A percentile compares a stretch with the other conserved stretches of the same genome.
Evolutionary conservation across 352 stramenopile species (phyloP).

Genomic region (Pythium diclinum): DNA sequence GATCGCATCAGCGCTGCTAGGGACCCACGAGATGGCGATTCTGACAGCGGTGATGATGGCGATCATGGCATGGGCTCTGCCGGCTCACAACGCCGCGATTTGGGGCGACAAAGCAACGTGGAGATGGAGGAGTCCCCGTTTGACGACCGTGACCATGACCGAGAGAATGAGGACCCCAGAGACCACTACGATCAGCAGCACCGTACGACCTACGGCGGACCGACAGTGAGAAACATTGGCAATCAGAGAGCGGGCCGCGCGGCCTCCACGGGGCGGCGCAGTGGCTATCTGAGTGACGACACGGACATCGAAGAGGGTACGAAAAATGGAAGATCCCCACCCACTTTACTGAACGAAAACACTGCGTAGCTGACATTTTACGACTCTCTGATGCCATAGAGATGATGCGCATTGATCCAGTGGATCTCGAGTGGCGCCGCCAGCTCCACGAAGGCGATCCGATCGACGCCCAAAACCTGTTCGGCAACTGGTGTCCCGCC

Average conservation of each 20-base stretch:
- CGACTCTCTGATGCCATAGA: conserved; percentile 35
- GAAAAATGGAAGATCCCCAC: not conserved
- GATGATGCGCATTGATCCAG: conserved; percentile 78
- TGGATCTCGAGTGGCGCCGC: conserved; percentile 65
- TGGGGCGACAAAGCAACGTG: conserved; percentile 5
- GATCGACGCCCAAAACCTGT: conserved; percentile 76
- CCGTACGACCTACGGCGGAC: not conserved
- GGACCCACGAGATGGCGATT: conserved; percentile 18
- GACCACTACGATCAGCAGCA: not conserved
- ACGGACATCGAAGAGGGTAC: conserved; percentile 78
- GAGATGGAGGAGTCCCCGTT: conserved; percentile 19
- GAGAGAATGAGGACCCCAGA: conserved; percentile 7
- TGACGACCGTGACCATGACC: conserved; percentile 24
- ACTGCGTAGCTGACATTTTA: not conserved
- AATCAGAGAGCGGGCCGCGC: not conserved
- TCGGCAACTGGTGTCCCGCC: conserved; percentile 83
- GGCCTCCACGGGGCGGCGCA: not conserved
- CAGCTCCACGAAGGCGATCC: conserved; percentile 63
- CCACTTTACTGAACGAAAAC: not conserved
- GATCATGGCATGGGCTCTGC: not conserved
- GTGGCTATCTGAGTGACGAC: conserved; percentile 43
- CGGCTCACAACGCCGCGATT: not conserved
- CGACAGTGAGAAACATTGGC: not conserved
- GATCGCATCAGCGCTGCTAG: conserved; percentile 18
- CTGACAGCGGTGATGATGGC: conserved; percentile 17